phyloP scores from a whole-genome alignment of 768 basidiomycete genomes.

The Tylopilus felleus region DNA sequence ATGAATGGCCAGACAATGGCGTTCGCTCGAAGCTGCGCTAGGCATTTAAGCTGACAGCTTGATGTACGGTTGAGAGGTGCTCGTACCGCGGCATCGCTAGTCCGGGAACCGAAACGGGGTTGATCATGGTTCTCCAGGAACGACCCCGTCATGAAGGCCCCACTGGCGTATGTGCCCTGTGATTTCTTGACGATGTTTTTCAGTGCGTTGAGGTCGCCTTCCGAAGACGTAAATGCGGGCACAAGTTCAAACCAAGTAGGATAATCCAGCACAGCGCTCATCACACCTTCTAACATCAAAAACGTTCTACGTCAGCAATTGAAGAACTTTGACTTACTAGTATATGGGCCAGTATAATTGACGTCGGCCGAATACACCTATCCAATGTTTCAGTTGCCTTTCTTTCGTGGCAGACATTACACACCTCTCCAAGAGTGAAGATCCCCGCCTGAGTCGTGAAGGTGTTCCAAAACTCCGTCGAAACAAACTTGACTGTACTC shows the following conservation, averaged over 20 bases:
- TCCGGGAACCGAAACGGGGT: constrained; percentile 44
- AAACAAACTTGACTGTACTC: constrained; percentile 58
- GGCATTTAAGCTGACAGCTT: background rate
- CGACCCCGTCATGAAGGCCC: constrained; percentile 40
- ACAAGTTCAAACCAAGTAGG: constrained; percentile 45
- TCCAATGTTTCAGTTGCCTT: constrained; percentile 2
- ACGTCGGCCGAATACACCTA: constrained; percentile 42
- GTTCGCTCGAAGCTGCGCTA: constrained; percentile 39
- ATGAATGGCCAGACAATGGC: constrained; percentile 50
- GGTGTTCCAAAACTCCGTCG: constrained; percentile 51
- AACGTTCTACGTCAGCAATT: background rate
- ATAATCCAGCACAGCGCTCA: constrained; percentile 48
- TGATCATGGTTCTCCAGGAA: constrained; percentile 59
- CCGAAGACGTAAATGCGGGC: constrained; percentile 36
- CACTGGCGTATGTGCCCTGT: constrained; percentile 39
- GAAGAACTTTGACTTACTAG: constrained; percentile 29
- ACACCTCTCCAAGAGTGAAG: constrained; percentile 52
- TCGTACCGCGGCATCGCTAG: constrained; percentile 41
- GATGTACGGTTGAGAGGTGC: no score
- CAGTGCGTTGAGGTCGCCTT: constrained; percentile 34
- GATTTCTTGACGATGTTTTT: constrained; percentile 25
- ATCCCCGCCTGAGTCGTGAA: constrained; percentile 48
- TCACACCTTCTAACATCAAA: constrained; percentile 30
- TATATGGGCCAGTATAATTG: constrained; percentile 39
- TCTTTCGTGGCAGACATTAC: constrained; percentile 26